phyloP scores from a whole-genome alignment of 768 basidiomycete species.

The Tulasnella sp. region DNA sequence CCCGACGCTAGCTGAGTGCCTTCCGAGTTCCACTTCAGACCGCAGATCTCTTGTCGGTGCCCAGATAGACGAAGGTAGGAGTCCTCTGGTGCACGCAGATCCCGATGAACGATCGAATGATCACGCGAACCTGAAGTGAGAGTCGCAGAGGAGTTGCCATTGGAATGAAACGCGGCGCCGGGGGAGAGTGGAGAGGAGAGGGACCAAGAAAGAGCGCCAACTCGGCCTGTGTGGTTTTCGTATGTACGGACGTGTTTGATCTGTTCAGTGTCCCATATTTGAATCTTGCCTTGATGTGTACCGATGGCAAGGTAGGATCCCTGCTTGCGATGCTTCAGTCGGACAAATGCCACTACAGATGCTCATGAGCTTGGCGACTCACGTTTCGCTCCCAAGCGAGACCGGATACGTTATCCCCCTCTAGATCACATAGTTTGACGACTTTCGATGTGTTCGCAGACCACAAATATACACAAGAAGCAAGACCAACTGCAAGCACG shows the following conservation, averaged over 20 bases:
- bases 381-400: slow-evolving; percentile 86
- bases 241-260: slow-evolving; percentile 72
- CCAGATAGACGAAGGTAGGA: slow-evolving; percentile 66
- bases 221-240: slow-evolving; percentile 77
- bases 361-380: slow-evolving; percentile 18
- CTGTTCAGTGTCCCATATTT: slow-evolving; percentile 86
- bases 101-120: slow-evolving; percentile 81
- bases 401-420: slow-evolving; percentile 65
- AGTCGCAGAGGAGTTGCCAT: slow-evolving; percentile 38
- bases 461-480: slow-evolving; percentile 92
- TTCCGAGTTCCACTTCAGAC: slow-evolving; percentile 76
- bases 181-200: slow-evolving; percentile 2
- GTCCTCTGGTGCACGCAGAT: slow-evolving; percentile 64
- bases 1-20: slow-evolving; percentile 75
- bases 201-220: slow-evolving; percentile 95
- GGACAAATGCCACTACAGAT: background rate
- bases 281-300: slow-evolving; percentile 76
- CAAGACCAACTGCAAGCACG: slow-evolving; percentile 86
- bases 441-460: slow-evolving; percentile 88
- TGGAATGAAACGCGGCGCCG: background rate
- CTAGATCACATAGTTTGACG: slow-evolving; percentile 79
- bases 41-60: slow-evolving; percentile 91
- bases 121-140: slow-evolving; percentile 88
- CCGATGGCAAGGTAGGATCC: slow-evolving; percentile 89
- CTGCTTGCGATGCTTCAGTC: slow-evolving; percentile 21